Percentiles rank a stretch among this genome's conserved stretches.
Conservation (phyloP, 176 grass and related monocot genomes). For the Urochloa ruziziensis region DNA sequence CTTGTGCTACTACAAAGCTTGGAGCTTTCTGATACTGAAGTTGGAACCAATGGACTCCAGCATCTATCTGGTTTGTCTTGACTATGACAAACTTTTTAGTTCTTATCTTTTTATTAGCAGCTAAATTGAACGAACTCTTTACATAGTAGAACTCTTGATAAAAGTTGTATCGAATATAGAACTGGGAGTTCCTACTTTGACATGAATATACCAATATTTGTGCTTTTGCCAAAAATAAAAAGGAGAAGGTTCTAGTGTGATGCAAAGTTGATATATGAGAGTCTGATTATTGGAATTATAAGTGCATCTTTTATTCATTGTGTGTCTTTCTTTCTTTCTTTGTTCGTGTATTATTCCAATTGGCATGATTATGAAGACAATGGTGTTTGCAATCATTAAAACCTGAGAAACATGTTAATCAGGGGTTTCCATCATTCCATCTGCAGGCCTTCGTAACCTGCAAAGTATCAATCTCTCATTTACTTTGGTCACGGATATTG, state of each 20-base stretch:
- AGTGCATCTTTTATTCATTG: background rate
- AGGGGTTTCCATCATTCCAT: background rate
- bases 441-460: constrained; percentile 69
- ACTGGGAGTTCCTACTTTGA: background rate
- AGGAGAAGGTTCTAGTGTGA: background rate
- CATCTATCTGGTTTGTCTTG: constrained; percentile 74
- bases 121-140: background rate
- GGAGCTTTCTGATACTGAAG: constrained; percentile 82
- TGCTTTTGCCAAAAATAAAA: background rate
- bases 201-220: background rate
- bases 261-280: background rate
- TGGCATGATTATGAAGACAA: background rate
- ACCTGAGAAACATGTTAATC: background rate
- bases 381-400: background rate
- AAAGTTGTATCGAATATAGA: no score
- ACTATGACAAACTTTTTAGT: background rate
- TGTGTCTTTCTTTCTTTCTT: background rate
- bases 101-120: background rate
- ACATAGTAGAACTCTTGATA: constrained; percentile 5
- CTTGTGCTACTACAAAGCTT: constrained; percentile 75
- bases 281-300: background rate
- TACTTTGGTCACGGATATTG: constrained; percentile 73
- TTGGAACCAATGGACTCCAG: constrained; percentile 74
- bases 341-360: background rate
- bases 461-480: constrained; percentile 88